Conservation (phyloP, 148 eudicot species). For the Euryodendron excelsum region DNA sequence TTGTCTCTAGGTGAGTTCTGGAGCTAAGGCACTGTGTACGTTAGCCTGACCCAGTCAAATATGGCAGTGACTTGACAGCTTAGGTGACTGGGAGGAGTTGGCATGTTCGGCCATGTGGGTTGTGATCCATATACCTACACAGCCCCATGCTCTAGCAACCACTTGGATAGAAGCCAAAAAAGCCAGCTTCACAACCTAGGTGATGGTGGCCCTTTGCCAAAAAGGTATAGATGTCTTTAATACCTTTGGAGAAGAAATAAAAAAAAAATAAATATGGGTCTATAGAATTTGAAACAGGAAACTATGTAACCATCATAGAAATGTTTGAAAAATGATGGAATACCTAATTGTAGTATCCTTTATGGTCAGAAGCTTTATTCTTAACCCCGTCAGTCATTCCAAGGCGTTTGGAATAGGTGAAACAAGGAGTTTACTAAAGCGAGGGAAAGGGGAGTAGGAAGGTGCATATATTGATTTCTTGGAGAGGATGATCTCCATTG, state of each 20-base stretch:
- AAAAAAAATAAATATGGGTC: too few species aligned
- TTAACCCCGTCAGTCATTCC: background rate
- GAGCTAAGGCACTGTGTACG: too few species aligned
- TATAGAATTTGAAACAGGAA: too few species aligned
- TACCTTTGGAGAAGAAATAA: background rate
- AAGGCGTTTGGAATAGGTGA: background rate
- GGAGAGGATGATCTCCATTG: background rate
- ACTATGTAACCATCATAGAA: background rate
- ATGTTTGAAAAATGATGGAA: background rate
- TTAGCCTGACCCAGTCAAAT: too few species aligned
- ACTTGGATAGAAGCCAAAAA: background rate
- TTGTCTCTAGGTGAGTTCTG: too few species aligned
- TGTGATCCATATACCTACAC: too few species aligned
- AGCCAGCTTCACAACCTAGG: constrained; percentile 2
- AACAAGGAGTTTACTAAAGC: too few species aligned
- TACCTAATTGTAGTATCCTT: background rate
- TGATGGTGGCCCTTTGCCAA: background rate
- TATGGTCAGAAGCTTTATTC: background rate
- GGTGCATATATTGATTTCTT: background rate
- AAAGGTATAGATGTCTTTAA: background rate
- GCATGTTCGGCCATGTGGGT: too few species aligned
- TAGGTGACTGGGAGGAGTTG: too few species aligned
- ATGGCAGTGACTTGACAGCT: too few species aligned
- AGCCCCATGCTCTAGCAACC: too few species aligned
- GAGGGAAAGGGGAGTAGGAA: background rate